Conservation (phyloP, 805 yeast genomes). For the Candida sphagnicola region DNA sequence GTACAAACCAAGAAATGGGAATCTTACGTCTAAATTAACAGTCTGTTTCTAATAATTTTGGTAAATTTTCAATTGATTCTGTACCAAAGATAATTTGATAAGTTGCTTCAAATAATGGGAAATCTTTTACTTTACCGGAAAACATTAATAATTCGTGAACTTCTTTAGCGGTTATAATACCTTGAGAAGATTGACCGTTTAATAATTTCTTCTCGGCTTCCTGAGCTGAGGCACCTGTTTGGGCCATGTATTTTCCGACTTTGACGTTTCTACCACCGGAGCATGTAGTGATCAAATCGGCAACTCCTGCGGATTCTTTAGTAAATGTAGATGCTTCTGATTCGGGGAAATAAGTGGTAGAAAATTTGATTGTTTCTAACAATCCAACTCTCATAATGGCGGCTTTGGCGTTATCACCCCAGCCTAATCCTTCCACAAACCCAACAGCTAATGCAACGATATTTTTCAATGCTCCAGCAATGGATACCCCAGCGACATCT, state of each 20-base stretch:
- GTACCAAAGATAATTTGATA: constrained; percentile 39
- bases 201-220: constrained; percentile 42
- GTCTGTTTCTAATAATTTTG: constrained; percentile 30
- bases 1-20: too few relatives aligned
- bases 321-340: constrained; percentile 37
- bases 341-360: constrained; percentile 54
- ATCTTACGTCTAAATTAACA: not conserved
- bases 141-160: constrained; percentile 42
- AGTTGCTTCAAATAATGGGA: constrained; percentile 45
- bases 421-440: constrained; percentile 44
- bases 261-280: constrained; percentile 46
- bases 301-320: constrained; percentile 44
- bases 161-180: constrained; percentile 44
- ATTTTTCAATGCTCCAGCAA: constrained; percentile 46
- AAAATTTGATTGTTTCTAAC: constrained; percentile 40
- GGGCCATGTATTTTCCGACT: constrained; percentile 44
- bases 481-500: constrained; percentile 44
- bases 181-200: constrained; percentile 46
- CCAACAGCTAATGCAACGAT: constrained; percentile 45
- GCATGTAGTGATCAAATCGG: constrained; percentile 46
- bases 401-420: constrained; percentile 49
- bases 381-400: constrained; percentile 46
- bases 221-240: constrained; percentile 37
- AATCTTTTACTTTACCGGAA: constrained; percentile 29
- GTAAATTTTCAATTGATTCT: constrained; percentile 40